Evolutionary conservation across 257 asterid species (phyloP), one percentile per base, ranked within the genome.

Genomic region (Leptodermis oblonga): DNA sequence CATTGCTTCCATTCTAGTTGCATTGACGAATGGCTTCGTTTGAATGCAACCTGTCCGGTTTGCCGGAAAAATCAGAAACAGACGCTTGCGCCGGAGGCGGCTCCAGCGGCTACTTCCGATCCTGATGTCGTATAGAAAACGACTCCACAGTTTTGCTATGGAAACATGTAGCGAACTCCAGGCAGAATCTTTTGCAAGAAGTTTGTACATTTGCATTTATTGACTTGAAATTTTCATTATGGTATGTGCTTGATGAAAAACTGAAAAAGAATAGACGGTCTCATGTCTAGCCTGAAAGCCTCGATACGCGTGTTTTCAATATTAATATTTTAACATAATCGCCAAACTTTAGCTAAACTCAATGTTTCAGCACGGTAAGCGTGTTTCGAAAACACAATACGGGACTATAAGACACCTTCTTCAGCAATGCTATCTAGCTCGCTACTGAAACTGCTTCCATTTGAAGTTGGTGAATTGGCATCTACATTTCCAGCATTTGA

Each of bases 1-100:
- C 89, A 86, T 53, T 82, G 78, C 59, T 86, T 86, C 67, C 89
- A 86, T 31, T 84, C 81, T 0, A 78, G 71, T 5, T 86, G 92
- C 58, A 77, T 86, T n/a, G 89, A 86, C 10, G 83, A 80, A 65
- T 86, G 92, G 89, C 87, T 86, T 15, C 76, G 73, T 36, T 23
- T 76, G 18, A 80, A 82, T 55, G 73, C 85, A 22, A 76, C 87
- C 14, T 86, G 92, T 77, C 92, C 87, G 1, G 80, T 86, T 67
- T 86, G 92, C 54, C 68, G 89, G 69, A 78, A 73, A 31, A 68
- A 77, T 3, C 89, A 86, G 26, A 52, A 64, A 60, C 65, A 72
- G 34, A 68, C 74, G 8, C 64, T n/a, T n/a, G n/a, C 76, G 3
- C 71, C 55, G 26, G 36, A 74, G 3, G 68, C 55, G 26, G 36